Evolutionary conservation across 2,329 filamentous ascomycete genomes (phyloP), one percentile per base, ranked within the genome.

Genomic region (Verticillium nonalfalfae): DNA sequence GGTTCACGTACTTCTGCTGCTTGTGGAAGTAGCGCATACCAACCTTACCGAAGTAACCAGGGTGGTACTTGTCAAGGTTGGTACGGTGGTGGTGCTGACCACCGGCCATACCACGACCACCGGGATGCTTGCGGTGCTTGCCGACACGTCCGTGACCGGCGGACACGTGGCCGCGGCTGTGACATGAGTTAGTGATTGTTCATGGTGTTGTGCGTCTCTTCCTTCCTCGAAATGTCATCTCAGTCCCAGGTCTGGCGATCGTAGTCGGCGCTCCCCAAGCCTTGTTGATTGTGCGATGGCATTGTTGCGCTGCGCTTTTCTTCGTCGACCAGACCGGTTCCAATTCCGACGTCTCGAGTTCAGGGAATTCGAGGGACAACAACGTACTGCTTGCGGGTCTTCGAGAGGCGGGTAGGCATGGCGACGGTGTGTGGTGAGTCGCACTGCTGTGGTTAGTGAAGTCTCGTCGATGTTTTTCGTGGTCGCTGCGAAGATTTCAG

Each of bases 11-110:
- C 64, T 94, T 94, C 76, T 88, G 86, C 76, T 91, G 89, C 83
- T 95, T 93, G 87, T 98, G 94, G 91, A 97, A 97, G 84, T 94
- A 89, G 76, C 91, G 85, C 90, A 94, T 94, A 83, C 90, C 90
- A 72, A 94, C 91, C 85, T 97, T 97, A 83, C 92, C 92, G 82
- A 97, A 98, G 91, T 98, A 98, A 65, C 64, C 64, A 55, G 64
- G 64, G 77, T 92, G 90, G 86, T 91, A 96, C 81, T 95, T 93
- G 71, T 81, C 79, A 65, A 81, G 69, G 84, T 96, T 96, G 76
- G 91, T 96, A 71, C 91, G 83, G 88, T 96, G 92, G 85, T 99
- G 95, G 86, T 99, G 95, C 85, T 97, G 92, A 87, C 93, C 94
- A 96, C 95, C 94, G 79, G 95, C 95, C 83, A 90, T 84, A 89